Evolutionary conservation across 2,329 filamentous ascomycete genomes (phyloP), one percentile per base, ranked within the genome.

Genomic region (Balansia obtecta): DNA sequence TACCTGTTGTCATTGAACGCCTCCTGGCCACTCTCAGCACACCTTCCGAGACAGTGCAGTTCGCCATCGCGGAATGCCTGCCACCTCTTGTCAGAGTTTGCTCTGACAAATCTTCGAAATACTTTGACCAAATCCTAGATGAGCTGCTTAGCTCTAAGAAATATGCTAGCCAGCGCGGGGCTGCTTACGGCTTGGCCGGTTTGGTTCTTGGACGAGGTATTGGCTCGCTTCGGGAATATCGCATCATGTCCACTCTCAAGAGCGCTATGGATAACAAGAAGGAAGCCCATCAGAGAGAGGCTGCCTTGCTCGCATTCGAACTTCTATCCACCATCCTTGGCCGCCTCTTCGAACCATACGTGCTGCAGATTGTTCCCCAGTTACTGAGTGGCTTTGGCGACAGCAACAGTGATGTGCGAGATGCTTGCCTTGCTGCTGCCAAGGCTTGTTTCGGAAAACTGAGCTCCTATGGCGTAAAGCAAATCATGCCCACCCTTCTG

Each of bases 11-110:
- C 44, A 83, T 98, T 47, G 84, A 91, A 58, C 82, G 89, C 54
- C 74, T 98, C 20, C 75, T 98, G 50, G 80, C 82, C 20, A 96
- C 94, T 7, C 73, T 98, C 43, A 93, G 85, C 65, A 97, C 91
- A 12, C 93, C 93, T 30, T 97, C 93, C 0, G 93, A 98, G 67
- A 90, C 88, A 15, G 93, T 98, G 1, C 93, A 98, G 66, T 96
- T 93, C 63, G 93, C 93, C 45, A 90, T 97, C 52, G 89, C 94
- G 3, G 88, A 93, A 61, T 98, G 93, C 60, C 73, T 98, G 20
- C 91, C 93, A 13, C 90, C 93, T 1, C 75, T 98, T n/a, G 82
- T 98, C 33, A 83, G 81, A 52, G 85, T 88, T 2, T 91, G 86
- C 45, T 79, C 79, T 32, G 81, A 90, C 53, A 86, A 91, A 61